A percentile compares a stretch with the other conserved stretches of the same genome.
phyloP scores from a whole-genome alignment of 345 rosid genomes.

The Citrus reticulata region DNA sequence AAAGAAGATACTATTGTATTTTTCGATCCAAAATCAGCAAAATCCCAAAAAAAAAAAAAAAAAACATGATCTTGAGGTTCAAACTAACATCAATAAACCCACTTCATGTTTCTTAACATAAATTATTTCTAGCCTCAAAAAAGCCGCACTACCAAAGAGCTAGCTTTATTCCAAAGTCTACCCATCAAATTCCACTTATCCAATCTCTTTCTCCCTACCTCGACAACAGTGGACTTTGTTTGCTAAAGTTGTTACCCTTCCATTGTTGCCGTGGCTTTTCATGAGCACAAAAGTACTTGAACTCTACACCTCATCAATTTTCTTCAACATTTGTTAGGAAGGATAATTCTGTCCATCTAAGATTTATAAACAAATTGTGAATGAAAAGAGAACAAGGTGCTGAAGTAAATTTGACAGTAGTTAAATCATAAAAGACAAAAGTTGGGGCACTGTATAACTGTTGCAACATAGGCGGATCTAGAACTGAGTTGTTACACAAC shows the following conservation, averaged over 20 bases:
- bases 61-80: slow-evolving; percentile 65
- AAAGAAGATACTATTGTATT: no score
- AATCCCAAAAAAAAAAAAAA: slow-evolving; percentile 58
- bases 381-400: no score
- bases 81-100: slow-evolving; percentile 75
- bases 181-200: slow-evolving; percentile 97
- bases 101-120: slow-evolving; percentile 69
- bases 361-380: no score
- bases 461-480: no score
- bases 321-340: slow-evolving; percentile 15
- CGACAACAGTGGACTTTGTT: slow-evolving; percentile 57
- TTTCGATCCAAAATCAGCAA: slow-evolving; percentile 10
- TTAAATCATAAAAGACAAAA: no score
- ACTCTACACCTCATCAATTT: slow-evolving; percentile 61
- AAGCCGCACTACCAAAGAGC: slow-evolving; percentile 71
- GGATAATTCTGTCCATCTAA: no score
- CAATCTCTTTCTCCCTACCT: slow-evolving; percentile 67
- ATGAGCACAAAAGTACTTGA: slow-evolving; percentile 71
- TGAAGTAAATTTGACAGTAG: no score
- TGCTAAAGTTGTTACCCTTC: slow-evolving; percentile 45
- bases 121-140: slow-evolving; percentile 88
- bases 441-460: no score
- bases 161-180: slow-evolving; percentile 68
- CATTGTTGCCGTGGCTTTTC: slow-evolving; percentile 91
- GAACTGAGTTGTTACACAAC: no score